A percentile compares a stretch with the other conserved stretches of the same genome.
Conservation (phyloP, 2,329 filamentous ascomycete species). For the Boeremia lycopersici region DNA sequence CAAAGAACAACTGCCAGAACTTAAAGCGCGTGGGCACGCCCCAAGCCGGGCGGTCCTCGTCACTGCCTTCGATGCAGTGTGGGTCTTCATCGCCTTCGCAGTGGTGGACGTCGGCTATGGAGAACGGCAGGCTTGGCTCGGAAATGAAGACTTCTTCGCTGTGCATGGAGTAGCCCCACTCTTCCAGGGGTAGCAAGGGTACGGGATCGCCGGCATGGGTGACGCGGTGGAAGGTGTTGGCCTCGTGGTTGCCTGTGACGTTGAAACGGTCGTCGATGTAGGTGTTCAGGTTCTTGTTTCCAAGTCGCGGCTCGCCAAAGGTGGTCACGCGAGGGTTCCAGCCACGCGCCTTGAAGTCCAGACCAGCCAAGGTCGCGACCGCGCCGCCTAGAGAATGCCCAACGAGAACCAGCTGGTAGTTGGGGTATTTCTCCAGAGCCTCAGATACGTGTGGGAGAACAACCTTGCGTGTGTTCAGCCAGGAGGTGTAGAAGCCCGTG, state of each 20-base stretch:
- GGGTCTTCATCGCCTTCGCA: slow-evolving; percentile 76
- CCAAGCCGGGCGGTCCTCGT: slow-evolving; percentile 35
- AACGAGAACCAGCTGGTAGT: slow-evolving; percentile 77
- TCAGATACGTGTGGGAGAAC: slow-evolving; percentile 71
- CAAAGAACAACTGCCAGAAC: slow-evolving; percentile 92
- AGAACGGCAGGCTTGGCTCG: slow-evolving; percentile 72
- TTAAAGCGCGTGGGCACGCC: slow-evolving; percentile 65
- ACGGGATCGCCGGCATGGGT: slow-evolving; percentile 90
- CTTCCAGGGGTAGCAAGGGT: slow-evolving; percentile 79
- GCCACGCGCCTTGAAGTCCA: slow-evolving; percentile 79
- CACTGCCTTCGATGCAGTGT: slow-evolving; percentile 70
- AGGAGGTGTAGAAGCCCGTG: slow-evolving; percentile 84
- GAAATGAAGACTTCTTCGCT: slow-evolving; percentile 86
- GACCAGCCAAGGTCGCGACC: slow-evolving; percentile 82
- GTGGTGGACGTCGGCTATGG: slow-evolving; percentile 68
- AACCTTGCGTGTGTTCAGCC: slow-evolving; percentile 72
- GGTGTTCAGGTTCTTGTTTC: slow-evolving; percentile 58
- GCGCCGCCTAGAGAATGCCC: slow-evolving; percentile 94
- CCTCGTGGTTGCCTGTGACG: slow-evolving; percentile 25
- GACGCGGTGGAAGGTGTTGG: slow-evolving; percentile 70
- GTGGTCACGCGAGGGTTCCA: slow-evolving; percentile 83
- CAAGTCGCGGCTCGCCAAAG: slow-evolving; percentile 81
- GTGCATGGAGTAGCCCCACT: slow-evolving; percentile 89
- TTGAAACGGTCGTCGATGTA: slow-evolving; percentile 62
- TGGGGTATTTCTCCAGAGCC: slow-evolving; percentile 66